Evolutionary conservation across 345 rosid genomes (phyloP).

Genomic region (Aurinia saxatilis): DNA sequence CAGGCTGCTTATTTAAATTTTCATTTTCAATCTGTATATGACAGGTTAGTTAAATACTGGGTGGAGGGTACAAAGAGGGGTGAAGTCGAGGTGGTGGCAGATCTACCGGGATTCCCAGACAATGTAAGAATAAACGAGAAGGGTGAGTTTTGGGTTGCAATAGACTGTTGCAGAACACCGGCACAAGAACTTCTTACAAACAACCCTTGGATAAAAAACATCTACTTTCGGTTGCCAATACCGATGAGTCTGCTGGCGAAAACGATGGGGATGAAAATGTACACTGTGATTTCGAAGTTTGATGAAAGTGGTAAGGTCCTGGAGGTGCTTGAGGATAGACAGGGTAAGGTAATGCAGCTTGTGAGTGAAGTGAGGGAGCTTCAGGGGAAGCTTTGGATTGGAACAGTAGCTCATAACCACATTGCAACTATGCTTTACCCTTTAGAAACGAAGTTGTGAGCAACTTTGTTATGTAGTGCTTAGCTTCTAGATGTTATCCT

Average conservation of each 20-base stretch:
- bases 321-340: conserved; percentile 81
- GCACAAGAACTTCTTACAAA: conserved; percentile 67
- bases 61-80: conserved; percentile 65
- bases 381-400: conserved; percentile 90
- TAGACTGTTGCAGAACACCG: conserved; percentile 83
- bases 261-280: conserved; percentile 94
- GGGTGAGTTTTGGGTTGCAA: conserved; percentile 94
- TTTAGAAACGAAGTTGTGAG: conserved; percentile 2
- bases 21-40: too few relatives aligned
- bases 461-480: conserved; percentile 10
- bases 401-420: conserved; percentile 96
- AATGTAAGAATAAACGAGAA: conserved; percentile 71
- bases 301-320: conserved; percentile 54
- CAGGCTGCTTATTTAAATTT: neutral
- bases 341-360: conserved; percentile 81
- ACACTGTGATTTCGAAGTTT: conserved; percentile 61
- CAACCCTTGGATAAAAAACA: conserved; percentile 72
- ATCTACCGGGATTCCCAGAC: conserved; percentile 96
- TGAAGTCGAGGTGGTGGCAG: conserved; percentile 38
- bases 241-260: conserved; percentile 59
- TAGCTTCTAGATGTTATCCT: conserved; percentile 9
- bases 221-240: conserved; percentile 73
- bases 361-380: conserved; percentile 91
- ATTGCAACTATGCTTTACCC: conserved; percentile 79
- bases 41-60: conserved; percentile 87